phyloP scores from a whole-genome alignment of 148 eudicot genomes.

The Rhododendron ovatum region DNA sequence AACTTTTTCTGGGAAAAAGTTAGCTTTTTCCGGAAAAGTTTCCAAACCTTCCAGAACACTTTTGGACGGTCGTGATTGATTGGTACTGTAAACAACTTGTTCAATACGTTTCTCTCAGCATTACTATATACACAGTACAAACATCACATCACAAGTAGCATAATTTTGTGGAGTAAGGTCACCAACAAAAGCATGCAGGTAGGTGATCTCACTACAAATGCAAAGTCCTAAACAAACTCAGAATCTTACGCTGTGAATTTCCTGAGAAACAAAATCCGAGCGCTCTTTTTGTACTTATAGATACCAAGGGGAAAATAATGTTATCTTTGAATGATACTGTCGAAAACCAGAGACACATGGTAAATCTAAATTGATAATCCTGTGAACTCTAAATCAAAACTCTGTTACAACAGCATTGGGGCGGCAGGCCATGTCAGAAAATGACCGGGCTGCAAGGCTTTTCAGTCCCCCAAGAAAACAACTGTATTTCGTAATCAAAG shows the following conservation, averaged over 20 bases:
- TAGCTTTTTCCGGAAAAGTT: no score
- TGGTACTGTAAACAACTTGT: no score
- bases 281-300: background rate
- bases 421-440: constrained; percentile 7
- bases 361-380: background rate
- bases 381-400: constrained; percentile 1
- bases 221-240: background rate
- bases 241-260: background rate
- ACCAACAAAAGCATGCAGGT: background rate
- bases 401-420: constrained; percentile 2
- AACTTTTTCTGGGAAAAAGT: no score
- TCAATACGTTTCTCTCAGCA: no score
- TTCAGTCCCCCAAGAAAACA: background rate
- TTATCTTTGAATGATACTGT: background rate
- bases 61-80: no score
- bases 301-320: background rate
- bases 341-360: background rate
- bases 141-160: background rate
- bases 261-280: background rate
- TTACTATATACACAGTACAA: no score
- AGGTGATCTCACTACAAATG: background rate
- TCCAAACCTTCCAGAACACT: no score
- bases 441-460: background rate
- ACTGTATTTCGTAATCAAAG: background rate
- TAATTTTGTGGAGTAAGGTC: background rate